Conservation (phyloP, 805 yeast species). For the Pichia sporocuriosa region DNA sequence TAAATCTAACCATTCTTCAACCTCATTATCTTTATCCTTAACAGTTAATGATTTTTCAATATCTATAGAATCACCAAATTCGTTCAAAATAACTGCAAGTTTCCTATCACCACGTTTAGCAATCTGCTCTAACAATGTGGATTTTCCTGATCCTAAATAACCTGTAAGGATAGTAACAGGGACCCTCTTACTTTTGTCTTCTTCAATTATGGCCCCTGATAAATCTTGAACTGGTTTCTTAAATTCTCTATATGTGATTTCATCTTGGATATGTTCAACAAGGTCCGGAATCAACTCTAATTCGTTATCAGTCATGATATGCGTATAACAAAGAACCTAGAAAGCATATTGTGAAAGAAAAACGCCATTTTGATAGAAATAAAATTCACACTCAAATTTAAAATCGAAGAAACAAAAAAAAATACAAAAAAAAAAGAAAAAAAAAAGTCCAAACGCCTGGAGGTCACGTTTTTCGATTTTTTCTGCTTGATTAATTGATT, state of each 20-base stretch:
- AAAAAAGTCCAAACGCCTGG: not conserved
- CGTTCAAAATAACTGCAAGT: conserved; percentile 87
- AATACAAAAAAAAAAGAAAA: not conserved
- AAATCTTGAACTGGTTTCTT: conserved; percentile 10
- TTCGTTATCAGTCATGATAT: conserved; percentile 14
- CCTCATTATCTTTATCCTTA: conserved; percentile 42
- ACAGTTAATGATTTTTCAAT: conserved; percentile 84
- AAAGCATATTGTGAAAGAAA: too few relatives aligned
- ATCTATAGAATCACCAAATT: conserved; percentile 84
- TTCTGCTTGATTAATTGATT: too few relatives aligned
- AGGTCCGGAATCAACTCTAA: conserved; percentile 25
- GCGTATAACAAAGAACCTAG: too few relatives aligned
- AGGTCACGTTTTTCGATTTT: too few relatives aligned
- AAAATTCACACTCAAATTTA: too few relatives aligned
- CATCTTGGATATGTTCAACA: conserved; percentile 20
- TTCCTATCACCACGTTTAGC: conserved; percentile 64
- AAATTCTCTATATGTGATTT: conserved; percentile 20
- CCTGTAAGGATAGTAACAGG: conserved; percentile 95
- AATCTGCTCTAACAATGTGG: conserved; percentile 71
- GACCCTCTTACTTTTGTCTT: conserved; percentile 39
- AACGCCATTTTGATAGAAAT: too few relatives aligned
- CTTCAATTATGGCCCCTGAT: conserved; percentile 18
- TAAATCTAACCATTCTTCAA: conserved; percentile 91
- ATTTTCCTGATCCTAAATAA: conserved; percentile 90
- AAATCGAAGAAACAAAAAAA: not conserved